Evolutionary conservation across 1,139 yeast species (phyloP), one percentile per base, ranked within the genome.

Genomic region (Wickerhamiella pararugosa): DNA sequence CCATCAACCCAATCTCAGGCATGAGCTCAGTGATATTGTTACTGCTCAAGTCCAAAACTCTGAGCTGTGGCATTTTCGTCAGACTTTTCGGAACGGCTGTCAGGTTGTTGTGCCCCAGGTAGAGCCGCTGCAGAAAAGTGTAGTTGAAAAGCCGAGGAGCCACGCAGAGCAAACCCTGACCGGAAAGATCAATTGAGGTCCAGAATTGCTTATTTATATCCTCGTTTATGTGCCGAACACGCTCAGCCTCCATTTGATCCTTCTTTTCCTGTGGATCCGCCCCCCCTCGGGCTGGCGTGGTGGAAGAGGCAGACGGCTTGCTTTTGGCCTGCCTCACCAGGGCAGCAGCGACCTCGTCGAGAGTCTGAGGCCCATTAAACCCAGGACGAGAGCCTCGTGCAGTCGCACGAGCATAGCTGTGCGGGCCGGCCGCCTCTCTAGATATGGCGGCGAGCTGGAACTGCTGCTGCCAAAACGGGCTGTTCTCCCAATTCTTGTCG

Each of bases 111-210:
- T 94, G 94, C 61, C 80, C 83, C 55, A 92, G 66, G 58, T 81
- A 90, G 44, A 92, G 69, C 47, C 90, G 79, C 56, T 92, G 93
- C 55, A 92, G 70, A 55, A 92, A 92, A 47, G 74, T 73, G 60
- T 86, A 92, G 41, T 76, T 76, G 66, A 86, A 84, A 45, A 92
- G 63, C 53, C 78, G 79, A 26, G 80, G 75, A 10, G 86, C 75
- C 36, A 87, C 55, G 48, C 74, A 71, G 49, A 75, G 68, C 43
- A 90, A 66, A 25, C 93, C 86, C 61, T 90, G 94, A 44, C 96
- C 95, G 51, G 93, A 76, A 50, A 90, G 67, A 64, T 92, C 99
- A 51, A 92, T 67, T 26, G 90, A 92, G 43, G 94, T 81, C 99
- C 99, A 92, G 54, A 81, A 71, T 62, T 87, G 96, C 53, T 72